Percentiles rank a stretch among this genome's conserved stretches.
Conservation (phyloP, 129 eudicot genomes). For the Escallonia rubra region DNA sequence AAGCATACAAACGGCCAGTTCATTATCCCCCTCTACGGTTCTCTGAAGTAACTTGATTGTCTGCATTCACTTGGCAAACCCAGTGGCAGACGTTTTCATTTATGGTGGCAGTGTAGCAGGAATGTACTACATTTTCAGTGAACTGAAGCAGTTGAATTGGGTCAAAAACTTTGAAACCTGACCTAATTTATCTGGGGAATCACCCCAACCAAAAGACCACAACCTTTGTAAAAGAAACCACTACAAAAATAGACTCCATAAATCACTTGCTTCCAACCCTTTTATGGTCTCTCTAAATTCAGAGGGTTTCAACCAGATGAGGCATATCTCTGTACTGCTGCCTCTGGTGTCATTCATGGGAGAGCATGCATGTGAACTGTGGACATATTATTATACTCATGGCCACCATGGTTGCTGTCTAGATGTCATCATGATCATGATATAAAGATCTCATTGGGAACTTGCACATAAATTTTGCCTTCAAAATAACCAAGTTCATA, state of each 20-base stretch:
- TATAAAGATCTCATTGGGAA: neutral
- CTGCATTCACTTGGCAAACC: constrained; percentile 15
- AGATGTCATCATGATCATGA: neutral
- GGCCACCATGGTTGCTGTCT: neutral
- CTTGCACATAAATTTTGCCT: neutral
- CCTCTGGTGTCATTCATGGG: neutral
- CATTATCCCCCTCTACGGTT: too few relatives aligned
- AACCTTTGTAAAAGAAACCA: neutral
- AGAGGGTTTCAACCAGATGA: neutral
- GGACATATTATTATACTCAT: neutral
- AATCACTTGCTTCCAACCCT: neutral
- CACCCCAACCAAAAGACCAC: neutral
- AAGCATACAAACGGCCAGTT: too few relatives aligned
- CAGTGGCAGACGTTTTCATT: constrained; percentile 36
- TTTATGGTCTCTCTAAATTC: neutral
- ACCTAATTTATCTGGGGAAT: neutral
- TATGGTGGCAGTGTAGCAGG: constrained; percentile 25
- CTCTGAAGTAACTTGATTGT: neutral
- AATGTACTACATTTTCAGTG: constrained; percentile 29
- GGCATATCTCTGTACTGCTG: neutral
- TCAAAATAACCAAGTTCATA: too few relatives aligned
- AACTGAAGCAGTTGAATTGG: constrained; percentile 16
- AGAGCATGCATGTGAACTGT: neutral
- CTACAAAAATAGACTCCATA: too few relatives aligned
- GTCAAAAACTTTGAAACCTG: constrained; percentile 19